Base-by-base conservation (phyloP, 805 yeast species). In the Martiniozyma abietophila region DNA sequence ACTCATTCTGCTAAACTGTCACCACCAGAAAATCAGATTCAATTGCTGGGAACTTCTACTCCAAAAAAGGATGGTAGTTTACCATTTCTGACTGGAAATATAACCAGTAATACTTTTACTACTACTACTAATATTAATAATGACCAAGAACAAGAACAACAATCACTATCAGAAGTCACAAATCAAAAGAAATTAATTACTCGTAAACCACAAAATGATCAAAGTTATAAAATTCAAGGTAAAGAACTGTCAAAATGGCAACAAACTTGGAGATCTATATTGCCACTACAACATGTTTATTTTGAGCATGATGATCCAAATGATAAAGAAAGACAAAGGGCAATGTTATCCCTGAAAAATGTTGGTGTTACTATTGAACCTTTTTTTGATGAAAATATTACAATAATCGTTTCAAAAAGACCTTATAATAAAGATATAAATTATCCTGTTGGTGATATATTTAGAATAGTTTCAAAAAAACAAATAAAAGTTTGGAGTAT, bases 401-500 rank as follows among this genome's bases (percentile, higher is more conserved):
- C 95, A 9, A 83, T 86, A 34, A 86, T 89, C 18, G 72, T 89
- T 16, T 75, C 92, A 10, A 67, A 76, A 43, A 65, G 95, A 40
- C 51, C 65, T 31, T 60, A 62, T 52, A 54, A 64, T 47, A 42
- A 66, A 38, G 48, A 43, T 41, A 50, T 46, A 26, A 64, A 53
- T 9, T 71, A 76, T 50, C 64, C 58, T 51, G 41, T 56, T 46
- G 56, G 71, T 39, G 94, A 88, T 52, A 74, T 84, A 7, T 69
- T 85, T 45, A 64, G 70, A 34, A 69, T 74, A 42, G 94, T 88
- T 5, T 54, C 59, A 21, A 64, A 62, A 31, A 67, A 66, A 34
- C 74, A 73, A 40, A 71, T 80, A 54, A 84, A 88, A 54, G 80
- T 88, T 17, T 89, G 96, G 96, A 74, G 79, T 25, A 77, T 73